Percentiles rank a stretch among this genome's conserved stretches.
phyloP scores from a whole-genome alignment of 176 grass and related monocot species.

The Aegilops speltoides region DNA sequence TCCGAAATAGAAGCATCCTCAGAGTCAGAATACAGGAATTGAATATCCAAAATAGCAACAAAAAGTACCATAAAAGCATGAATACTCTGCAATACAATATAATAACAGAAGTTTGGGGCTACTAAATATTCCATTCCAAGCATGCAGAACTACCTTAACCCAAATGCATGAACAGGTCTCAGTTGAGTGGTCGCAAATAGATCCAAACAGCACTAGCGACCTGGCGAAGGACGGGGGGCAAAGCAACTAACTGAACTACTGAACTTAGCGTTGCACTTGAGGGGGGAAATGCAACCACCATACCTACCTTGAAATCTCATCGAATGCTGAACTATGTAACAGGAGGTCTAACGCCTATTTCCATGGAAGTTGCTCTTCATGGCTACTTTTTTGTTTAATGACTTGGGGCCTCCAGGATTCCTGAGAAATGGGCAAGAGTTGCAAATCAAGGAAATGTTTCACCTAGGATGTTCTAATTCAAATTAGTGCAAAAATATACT shows the following conservation, averaged over 20 bases:
- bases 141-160: constrained; percentile 41
- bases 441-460: constrained; percentile 22
- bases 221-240: constrained; percentile 27
- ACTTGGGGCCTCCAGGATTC: constrained; percentile 38
- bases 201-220: constrained; percentile 38
- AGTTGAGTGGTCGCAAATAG: constrained; percentile 32
- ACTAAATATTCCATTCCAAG: constrained; percentile 39
- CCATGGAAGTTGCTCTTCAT: constrained; percentile 51
- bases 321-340: constrained; percentile 8
- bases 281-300: constrained; percentile 1
- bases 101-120: constrained; percentile 39
- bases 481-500: constrained; percentile 32
- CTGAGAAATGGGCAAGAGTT: constrained; percentile 28
- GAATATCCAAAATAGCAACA: constrained; percentile 25
- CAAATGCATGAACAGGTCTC: constrained; percentile 28
- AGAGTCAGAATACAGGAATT: constrained; percentile 18
- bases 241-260: constrained; percentile 31
- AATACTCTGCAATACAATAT: constrained; percentile 33
- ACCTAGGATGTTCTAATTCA: constrained; percentile 20
- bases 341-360: constrained; percentile 43
- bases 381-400: constrained; percentile 43
- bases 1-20: constrained; percentile 35
- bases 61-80: constrained; percentile 31
- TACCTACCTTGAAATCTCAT: constrained; percentile 31
- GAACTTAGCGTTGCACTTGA: constrained; percentile 25